Evolutionary conservation across 1,284 basidiomycete species (phyloP).

Genomic region (Rugosomyces carneus): DNA sequence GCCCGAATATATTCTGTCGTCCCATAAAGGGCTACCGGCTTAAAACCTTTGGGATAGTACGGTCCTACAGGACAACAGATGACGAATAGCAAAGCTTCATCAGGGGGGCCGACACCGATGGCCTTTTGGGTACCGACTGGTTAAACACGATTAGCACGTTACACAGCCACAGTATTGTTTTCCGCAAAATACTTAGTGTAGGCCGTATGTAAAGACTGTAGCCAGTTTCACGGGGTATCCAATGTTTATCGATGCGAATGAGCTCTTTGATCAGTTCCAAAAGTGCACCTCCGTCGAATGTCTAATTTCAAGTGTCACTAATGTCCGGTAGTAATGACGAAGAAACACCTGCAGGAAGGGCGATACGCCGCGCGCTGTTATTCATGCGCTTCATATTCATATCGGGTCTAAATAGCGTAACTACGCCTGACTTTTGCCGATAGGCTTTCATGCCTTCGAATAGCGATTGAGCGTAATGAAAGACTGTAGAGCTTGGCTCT

Average conservation of each 20-base stretch:
- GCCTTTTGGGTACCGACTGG: slow-evolving; percentile 87
- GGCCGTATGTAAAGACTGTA: slow-evolving; percentile 91
- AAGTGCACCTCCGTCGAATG: slow-evolving; percentile 77
- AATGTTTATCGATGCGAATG: slow-evolving; percentile 81
- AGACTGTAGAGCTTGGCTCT: slow-evolving; percentile 81
- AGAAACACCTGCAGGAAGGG: slow-evolving; percentile 59
- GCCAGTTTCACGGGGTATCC: slow-evolving; percentile 88
- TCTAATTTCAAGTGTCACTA: slow-evolving; percentile 34
- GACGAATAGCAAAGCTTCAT: slow-evolving; percentile 89
- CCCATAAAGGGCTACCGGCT: slow-evolving; percentile 89
- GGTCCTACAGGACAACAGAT: slow-evolving; percentile 93
- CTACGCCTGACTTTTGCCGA: slow-evolving; percentile 68
- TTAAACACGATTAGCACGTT: not conserved
- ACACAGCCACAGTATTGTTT: slow-evolving; percentile 4
- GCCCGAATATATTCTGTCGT: slow-evolving; percentile 91
- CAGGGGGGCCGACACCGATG: slow-evolving; percentile 85
- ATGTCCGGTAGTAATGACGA: not conserved
- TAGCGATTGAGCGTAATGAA: slow-evolving; percentile 89
- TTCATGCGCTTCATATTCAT: slow-evolving; percentile 98
- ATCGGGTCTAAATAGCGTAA: slow-evolving; percentile 92
- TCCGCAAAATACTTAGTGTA: slow-evolving; percentile 48
- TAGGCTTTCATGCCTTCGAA: slow-evolving; percentile 99
- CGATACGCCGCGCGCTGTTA: slow-evolving; percentile 64
- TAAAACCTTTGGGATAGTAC: slow-evolving; percentile 94
- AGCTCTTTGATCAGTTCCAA: slow-evolving; percentile 88